Conservation (phyloP, 129 eudicot genomes). For the Flaveria robusta region DNA sequence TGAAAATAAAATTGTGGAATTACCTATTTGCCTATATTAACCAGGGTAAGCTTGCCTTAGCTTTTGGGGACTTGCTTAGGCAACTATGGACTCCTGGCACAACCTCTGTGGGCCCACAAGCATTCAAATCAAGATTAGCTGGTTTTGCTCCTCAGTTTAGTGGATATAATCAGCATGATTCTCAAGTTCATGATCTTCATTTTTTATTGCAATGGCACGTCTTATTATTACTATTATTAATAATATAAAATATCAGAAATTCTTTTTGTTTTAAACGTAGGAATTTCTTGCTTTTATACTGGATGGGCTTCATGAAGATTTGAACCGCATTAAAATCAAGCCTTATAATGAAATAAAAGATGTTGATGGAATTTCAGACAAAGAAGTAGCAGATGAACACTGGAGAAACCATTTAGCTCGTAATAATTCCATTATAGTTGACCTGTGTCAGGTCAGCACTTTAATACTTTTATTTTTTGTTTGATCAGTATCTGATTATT, state of each 20-base stretch:
- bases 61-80: constrained; percentile 80
- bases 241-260: neutral
- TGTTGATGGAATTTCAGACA: constrained; percentile 58
- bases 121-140: constrained; percentile 61
- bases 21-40: constrained; percentile 20
- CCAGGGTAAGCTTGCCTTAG: constrained; percentile 87
- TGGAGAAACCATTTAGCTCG: constrained; percentile 82
- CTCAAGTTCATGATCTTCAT: constrained; percentile 60
- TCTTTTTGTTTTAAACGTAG: constrained; percentile 32
- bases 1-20: constrained; percentile 9
- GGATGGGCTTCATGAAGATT: constrained; percentile 94
- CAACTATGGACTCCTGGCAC: constrained; percentile 77
- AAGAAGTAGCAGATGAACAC: constrained; percentile 76
- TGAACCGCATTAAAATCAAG: constrained; percentile 78
- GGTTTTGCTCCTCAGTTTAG: constrained; percentile 73
- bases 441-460: constrained; percentile 67
- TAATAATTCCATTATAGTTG: constrained; percentile 77
- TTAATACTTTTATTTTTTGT: constrained; percentile 2
- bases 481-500: neutral
- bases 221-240: neutral
- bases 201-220: neutral
- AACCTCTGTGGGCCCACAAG: constrained; percentile 54
- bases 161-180: constrained; percentile 92
- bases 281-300: constrained; percentile 86
- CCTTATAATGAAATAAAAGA: constrained; percentile 67